phyloP scores from a whole-genome alignment of 1,139 yeast species.

The Yamadazyma membranifaciens region DNA sequence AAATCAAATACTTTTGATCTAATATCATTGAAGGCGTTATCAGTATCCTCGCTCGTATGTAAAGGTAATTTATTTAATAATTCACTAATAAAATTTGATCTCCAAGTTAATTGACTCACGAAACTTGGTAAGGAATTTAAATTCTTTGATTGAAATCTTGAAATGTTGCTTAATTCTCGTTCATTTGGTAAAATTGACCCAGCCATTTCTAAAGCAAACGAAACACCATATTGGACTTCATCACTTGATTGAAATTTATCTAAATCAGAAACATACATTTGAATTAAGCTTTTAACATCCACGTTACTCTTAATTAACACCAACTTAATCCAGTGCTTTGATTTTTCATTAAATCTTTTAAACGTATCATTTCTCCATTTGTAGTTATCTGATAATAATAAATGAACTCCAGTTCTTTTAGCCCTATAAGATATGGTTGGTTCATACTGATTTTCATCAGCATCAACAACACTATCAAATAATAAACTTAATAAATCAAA shows the following conservation, averaged over 20 bases:
- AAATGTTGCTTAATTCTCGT: slow-evolving; percentile 46
- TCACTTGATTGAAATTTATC: slow-evolving; percentile 30
- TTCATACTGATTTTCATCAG: slow-evolving; percentile 78
- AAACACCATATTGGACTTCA: slow-evolving; percentile 70
- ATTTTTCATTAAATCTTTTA: slow-evolving; percentile 54
- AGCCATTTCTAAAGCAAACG: slow-evolving; percentile 89
- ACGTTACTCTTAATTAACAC: slow-evolving; percentile 57
- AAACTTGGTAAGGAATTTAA: slow-evolving; percentile 70
- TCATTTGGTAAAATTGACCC: slow-evolving; percentile 67
- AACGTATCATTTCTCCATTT: slow-evolving; percentile 74
- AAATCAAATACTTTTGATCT: slow-evolving; percentile 17
- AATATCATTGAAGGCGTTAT: slow-evolving; percentile 25
- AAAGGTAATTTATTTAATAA: slow-evolving; percentile 36
- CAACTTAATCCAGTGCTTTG: slow-evolving; percentile 64
- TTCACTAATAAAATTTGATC: slow-evolving; percentile 49
- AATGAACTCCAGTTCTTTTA: slow-evolving; percentile 51
- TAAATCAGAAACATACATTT: slow-evolving; percentile 63
- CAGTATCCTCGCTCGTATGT: slow-evolving; percentile 30
- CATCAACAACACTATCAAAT: slow-evolving; percentile 79
- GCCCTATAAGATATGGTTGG: slow-evolving; percentile 73
- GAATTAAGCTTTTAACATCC: slow-evolving; percentile 73
- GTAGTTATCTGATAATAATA: slow-evolving; percentile 76
- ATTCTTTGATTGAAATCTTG: slow-evolving; percentile 25
- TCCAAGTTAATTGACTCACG: slow-evolving; percentile 77
- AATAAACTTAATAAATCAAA: slow-evolving; percentile 77